Percentiles rank a stretch among this genome's conserved stretches.
Conservation (phyloP, 2,329 filamentous ascomycete species). For the Penicillium sp. region DNA sequence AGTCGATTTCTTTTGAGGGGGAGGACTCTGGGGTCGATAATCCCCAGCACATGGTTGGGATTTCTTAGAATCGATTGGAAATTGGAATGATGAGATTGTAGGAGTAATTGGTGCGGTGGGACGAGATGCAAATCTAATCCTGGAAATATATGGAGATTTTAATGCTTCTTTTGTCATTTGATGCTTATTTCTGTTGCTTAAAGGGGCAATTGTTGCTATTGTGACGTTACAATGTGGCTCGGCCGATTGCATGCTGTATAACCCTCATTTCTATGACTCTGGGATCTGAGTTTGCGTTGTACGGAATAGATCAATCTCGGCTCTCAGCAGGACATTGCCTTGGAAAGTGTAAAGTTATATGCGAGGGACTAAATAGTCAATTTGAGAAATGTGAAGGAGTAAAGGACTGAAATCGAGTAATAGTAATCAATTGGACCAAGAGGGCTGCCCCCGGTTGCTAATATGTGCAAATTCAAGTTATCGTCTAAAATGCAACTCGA, state of each 20-base stretch:
- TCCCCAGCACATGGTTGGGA: slow-evolving; percentile 17
- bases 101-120: background rate
- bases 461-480: slow-evolving; percentile 18
- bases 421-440: background rate
- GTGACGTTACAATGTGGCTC: slow-evolving; percentile 7
- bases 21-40: slow-evolving; percentile 1
- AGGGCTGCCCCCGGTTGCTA: slow-evolving; percentile 7
- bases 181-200: background rate
- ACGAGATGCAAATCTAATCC: background rate
- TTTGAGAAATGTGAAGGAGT: background rate
- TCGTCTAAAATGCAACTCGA: slow-evolving; percentile 1
- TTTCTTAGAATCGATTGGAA: background rate
- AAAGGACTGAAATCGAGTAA: too few species aligned
- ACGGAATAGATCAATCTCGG: slow-evolving; percentile 28
- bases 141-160: background rate
- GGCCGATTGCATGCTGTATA: slow-evolving; percentile 4
- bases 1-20: slow-evolving; percentile 14
- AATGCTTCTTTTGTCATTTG: background rate
- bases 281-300: slow-evolving; percentile 9
- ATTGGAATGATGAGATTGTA: background rate
- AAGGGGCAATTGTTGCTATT: background rate
- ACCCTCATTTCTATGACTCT: background rate
- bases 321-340: slow-evolving; percentile 9
- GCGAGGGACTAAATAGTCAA: slow-evolving; percentile 6
- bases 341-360: background rate